These are phyloP conservation scores for Phytophthora parvispora DNA, from an alignment of 352 stramenopile species.

Conservation along the genomic window DNA sequence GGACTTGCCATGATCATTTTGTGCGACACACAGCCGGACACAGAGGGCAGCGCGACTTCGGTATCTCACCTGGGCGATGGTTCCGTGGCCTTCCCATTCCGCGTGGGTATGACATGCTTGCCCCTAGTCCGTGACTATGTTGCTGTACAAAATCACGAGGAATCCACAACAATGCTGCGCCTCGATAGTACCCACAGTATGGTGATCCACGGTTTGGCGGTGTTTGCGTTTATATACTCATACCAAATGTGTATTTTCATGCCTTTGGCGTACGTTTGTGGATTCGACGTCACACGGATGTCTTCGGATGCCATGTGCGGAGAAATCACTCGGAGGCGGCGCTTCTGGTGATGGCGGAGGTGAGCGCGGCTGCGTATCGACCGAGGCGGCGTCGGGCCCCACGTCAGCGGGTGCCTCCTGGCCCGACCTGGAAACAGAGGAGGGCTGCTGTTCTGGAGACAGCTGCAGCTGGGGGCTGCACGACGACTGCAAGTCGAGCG, in stretches of 20 bases:
- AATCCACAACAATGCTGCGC: constrained; percentile 2
- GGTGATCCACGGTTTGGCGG: background rate
- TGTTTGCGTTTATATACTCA: constrained; percentile 10
- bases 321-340: background rate
- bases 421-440: background rate
- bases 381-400: background rate
- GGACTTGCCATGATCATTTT: background rate
- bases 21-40: background rate
- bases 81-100: background rate
- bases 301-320: background rate
- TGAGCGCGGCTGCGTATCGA: background rate
- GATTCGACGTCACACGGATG: background rate
- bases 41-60: background rate
- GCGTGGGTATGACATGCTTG: background rate
- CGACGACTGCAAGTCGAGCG: background rate
- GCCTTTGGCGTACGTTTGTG: constrained; percentile 1
- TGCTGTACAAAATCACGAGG: background rate
- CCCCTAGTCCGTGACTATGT: background rate
- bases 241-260: background rate
- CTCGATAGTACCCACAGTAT: constrained; percentile 5
- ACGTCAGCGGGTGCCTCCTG: background rate
- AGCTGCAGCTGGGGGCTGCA: background rate
- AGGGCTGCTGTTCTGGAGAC: background rate
- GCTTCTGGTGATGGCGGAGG: background rate
- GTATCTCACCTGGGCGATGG: background rate